These are phyloP conservation scores for Peronospora tabacina DNA, from an alignment of 352 stramenopile genomes.

Conservation along the genomic window DNA sequence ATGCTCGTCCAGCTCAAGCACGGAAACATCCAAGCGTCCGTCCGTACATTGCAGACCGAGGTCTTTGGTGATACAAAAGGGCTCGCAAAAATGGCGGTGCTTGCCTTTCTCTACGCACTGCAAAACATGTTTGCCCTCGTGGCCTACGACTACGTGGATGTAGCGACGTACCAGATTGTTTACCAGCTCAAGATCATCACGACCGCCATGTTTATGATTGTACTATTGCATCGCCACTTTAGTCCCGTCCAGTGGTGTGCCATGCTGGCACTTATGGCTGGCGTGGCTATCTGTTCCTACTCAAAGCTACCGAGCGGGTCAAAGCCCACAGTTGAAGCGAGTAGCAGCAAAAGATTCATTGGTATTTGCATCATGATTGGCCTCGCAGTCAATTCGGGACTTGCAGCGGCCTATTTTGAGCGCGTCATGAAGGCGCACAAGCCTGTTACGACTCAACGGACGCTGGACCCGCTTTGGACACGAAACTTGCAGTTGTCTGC, in stretches of 20 bases:
- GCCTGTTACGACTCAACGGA: slow-evolving; percentile 56
- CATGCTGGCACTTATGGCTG: slow-evolving; percentile 81
- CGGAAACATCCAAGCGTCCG: slow-evolving; percentile 41
- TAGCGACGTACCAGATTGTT: slow-evolving; percentile 86
- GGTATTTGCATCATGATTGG: slow-evolving; percentile 74
- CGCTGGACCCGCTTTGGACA: slow-evolving; percentile 78
- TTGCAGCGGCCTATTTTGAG: slow-evolving; percentile 83
- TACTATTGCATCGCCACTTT: slow-evolving; percentile 80
- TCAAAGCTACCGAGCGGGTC: slow-evolving; percentile 44
- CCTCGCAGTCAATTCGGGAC: slow-evolving; percentile 78
- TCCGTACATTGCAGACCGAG: slow-evolving; percentile 59
- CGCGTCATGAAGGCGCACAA: slow-evolving; percentile 86
- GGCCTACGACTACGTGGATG: slow-evolving; percentile 84
- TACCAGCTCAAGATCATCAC: slow-evolving; percentile 90
- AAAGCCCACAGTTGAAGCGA: slow-evolving; percentile 13
- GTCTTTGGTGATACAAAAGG: slow-evolving; percentile 71
- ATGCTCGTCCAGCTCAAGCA: slow-evolving; percentile 64
- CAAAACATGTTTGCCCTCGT: slow-evolving; percentile 85
- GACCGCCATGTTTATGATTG: slow-evolving; percentile 85
- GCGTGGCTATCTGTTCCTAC: slow-evolving; percentile 81
- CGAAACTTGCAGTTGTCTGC: slow-evolving; percentile 81
- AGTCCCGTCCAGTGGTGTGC: slow-evolving; percentile 76
- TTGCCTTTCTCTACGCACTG: slow-evolving; percentile 80
- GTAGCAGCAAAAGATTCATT: slow-evolving; percentile 56
- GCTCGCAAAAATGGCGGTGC: slow-evolving; percentile 79